These are phyloP conservation scores for Diaporthe vaccinii DNA, from an alignment of 2,329 filamentous ascomycete genomes.

Conservation along the genomic window DNA sequence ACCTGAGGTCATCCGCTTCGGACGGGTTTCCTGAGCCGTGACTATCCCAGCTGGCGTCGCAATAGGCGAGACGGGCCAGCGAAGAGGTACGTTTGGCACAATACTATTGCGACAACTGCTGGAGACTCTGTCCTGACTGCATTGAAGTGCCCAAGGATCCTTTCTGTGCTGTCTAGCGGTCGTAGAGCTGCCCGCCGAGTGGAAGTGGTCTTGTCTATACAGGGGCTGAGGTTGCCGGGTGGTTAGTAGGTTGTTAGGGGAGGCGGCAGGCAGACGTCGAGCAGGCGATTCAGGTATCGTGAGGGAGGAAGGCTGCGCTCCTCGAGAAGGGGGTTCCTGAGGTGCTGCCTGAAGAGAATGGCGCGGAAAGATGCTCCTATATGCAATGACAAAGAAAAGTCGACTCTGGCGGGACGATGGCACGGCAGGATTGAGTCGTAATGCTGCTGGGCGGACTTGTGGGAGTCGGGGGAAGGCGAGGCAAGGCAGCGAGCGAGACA, in stretches of 20 bases:
- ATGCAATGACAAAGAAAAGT: constrained; percentile 38
- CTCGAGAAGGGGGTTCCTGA: constrained; percentile 14
- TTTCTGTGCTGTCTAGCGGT: constrained; percentile 4
- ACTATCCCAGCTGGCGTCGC: constrained; percentile 38
- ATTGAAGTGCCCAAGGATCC: constrained; percentile 27
- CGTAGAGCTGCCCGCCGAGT: constrained; percentile 1
- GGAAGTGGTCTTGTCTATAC: constrained; percentile 9
- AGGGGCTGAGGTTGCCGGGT: constrained; percentile 8
- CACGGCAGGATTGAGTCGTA: constrained; percentile 31
- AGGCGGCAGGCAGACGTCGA: constrained; percentile 20
- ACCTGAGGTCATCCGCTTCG: constrained; percentile 28
- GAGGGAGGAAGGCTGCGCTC: constrained; percentile 16
- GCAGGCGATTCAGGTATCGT: constrained; percentile 17
- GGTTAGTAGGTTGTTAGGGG: background rate
- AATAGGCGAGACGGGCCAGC: constrained; percentile 40
- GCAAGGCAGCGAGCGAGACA: constrained; percentile 16
- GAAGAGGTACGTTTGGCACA: constrained; percentile 38
- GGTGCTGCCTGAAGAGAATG: background rate
- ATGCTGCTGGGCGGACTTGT: constrained; percentile 29
- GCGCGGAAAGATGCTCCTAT: constrained; percentile 37
- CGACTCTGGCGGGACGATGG: constrained; percentile 22
- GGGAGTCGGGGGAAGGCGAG: constrained; percentile 4
- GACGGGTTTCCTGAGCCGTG: constrained; percentile 27
- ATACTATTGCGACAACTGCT: constrained; percentile 39
- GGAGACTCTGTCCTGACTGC: constrained; percentile 35